These are phyloP conservation scores for Rhynchosporium agropyri DNA, from an alignment of 2,329 filamentous ascomycete species.

Conservation along the genomic window DNA sequence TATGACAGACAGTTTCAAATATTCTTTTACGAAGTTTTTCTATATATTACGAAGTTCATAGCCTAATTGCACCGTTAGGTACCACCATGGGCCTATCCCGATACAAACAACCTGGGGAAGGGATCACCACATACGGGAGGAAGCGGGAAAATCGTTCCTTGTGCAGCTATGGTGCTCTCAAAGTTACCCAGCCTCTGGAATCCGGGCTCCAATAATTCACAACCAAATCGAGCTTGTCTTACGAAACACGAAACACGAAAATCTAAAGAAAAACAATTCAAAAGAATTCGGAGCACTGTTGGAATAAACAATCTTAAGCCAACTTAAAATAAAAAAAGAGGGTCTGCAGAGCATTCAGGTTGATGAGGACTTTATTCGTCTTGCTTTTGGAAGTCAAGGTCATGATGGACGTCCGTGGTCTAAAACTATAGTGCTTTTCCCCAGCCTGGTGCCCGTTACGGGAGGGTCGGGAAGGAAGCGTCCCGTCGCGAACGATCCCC, in stretches of 20 bases:
- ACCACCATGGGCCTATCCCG: neutral
- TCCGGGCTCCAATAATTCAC: neutral
- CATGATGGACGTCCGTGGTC: slow-evolving; percentile 18
- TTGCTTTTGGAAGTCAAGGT: neutral
- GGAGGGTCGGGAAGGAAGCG: slow-evolving; percentile 27
- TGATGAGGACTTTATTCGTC: too few relatives aligned
- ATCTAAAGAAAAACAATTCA: slow-evolving; percentile 12
- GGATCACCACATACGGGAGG: slow-evolving; percentile 28
- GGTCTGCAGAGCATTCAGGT: too few relatives aligned
- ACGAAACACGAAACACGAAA: slow-evolving; percentile 20
- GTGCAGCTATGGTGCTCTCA: slow-evolving; percentile 19
- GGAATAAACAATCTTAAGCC: too few relatives aligned
- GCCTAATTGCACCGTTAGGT: too few relatives aligned
- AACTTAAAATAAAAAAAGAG: too few relatives aligned
- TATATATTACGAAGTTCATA: too few relatives aligned
- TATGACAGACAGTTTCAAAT: too few relatives aligned
- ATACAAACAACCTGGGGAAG: slow-evolving; percentile 20
- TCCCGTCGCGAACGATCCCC: slow-evolving; percentile 37
- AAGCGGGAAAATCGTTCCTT: slow-evolving; percentile 31
- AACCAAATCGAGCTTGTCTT: slow-evolving; percentile 24
- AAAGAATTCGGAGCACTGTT: neutral
- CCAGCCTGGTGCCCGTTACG: slow-evolving; percentile 23
- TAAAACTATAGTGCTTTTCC: slow-evolving; percentile 25
- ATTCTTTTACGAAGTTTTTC: too few relatives aligned
- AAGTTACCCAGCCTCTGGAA: neutral